Conservation (phyloP, 2,329 filamentous ascomycete genomes). For the Paraphoma chrysanthemicola region DNA sequence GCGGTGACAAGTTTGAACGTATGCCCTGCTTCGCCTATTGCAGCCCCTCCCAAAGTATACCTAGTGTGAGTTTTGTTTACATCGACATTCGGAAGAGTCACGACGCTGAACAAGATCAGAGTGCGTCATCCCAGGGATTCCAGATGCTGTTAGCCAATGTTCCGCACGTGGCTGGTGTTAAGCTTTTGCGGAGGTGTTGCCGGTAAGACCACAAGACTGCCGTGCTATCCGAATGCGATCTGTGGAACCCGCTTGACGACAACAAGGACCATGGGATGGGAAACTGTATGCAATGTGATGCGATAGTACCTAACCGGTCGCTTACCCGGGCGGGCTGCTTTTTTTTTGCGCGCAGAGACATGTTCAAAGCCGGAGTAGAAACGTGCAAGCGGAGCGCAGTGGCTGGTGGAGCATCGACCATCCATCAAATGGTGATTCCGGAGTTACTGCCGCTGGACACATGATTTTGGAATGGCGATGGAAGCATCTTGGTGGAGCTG, state of each 20-base stretch:
- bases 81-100: not conserved
- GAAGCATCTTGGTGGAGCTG: too few species aligned
- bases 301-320: not conserved
- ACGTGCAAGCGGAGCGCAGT: too few species aligned
- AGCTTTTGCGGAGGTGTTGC: conserved; percentile 4
- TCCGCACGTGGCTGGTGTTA: not conserved
- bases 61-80: too few species aligned
- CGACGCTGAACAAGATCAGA: not conserved
- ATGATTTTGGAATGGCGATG: too few species aligned
- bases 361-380: too few species aligned
- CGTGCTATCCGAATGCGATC: conserved; percentile 1
- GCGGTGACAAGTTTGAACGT: too few species aligned
- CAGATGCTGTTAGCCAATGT: not conserved
- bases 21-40: too few species aligned
- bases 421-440: too few species aligned
- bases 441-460: too few species aligned
- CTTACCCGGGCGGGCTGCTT: not conserved
- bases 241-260: not conserved
- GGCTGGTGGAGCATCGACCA: too few species aligned
- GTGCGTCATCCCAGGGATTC: conserved; percentile 2
- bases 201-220: not conserved
- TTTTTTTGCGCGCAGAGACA: too few species aligned
- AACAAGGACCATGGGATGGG: not conserved
- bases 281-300: not conserved
- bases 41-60: too few species aligned